phyloP scores from a whole-genome alignment of 805 yeast genomes.

The Clavispora carvajalis region DNA sequence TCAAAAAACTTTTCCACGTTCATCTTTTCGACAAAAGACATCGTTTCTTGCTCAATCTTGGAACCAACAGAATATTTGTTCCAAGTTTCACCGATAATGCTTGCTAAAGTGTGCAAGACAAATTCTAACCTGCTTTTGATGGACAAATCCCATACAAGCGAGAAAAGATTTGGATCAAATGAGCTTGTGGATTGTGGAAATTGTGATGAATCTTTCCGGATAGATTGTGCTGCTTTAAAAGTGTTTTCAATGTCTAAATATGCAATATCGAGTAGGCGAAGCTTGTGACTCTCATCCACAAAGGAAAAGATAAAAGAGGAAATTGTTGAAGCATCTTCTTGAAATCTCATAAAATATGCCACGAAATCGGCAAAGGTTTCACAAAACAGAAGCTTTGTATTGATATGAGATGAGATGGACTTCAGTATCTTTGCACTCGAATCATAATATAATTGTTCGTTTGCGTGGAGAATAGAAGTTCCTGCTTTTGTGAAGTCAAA shows the following conservation, averaged over 20 bases:
- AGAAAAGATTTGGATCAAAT: not conserved
- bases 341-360: constrained; percentile 20
- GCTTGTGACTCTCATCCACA: constrained; percentile 33
- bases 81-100: constrained; percentile 34
- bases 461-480: constrained; percentile 22
- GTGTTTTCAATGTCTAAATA: constrained; percentile 21
- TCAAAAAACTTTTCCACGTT: constrained; percentile 38
- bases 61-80: constrained; percentile 46
- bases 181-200: not conserved
- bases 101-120: constrained; percentile 19
- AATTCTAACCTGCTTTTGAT: constrained; percentile 17
- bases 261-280: constrained; percentile 26
- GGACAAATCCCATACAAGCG: constrained; percentile 2
- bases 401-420: constrained; percentile 19
- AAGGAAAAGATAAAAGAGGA: constrained; percentile 13
- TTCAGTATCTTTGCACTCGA: constrained; percentile 19
- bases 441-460: constrained; percentile 22
- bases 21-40: constrained; percentile 40
- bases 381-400: constrained; percentile 22
- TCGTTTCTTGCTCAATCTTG: constrained; percentile 48
- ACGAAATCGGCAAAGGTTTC: constrained; percentile 23
- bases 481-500: constrained; percentile 33
- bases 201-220: not conserved
- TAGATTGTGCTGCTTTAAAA: not conserved
- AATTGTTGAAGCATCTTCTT: constrained; percentile 6